A percentile compares a stretch with the other conserved stretches of the same genome.
phyloP scores from a whole-genome alignment of 768 basidiomycete species.

The Lactarius pseudohatsudake region DNA sequence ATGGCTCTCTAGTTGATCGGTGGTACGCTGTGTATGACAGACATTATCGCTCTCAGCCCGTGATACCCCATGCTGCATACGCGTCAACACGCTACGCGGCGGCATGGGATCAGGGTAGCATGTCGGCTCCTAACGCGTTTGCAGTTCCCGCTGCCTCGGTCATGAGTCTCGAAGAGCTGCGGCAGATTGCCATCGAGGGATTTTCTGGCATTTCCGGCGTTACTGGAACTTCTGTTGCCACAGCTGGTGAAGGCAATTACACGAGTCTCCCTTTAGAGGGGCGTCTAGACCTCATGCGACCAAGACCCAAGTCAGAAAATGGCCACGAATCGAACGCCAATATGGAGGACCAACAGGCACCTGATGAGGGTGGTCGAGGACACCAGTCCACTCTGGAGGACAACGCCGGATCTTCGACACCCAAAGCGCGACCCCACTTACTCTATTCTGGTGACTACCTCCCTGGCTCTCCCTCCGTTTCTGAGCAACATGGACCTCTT shows the following conservation, averaged over 20 bases:
- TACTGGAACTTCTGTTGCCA: conserved; percentile 11
- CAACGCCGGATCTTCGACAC: conserved; percentile 7
- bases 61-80: conserved; percentile 49
- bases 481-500: conserved; percentile 1
- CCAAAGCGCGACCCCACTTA: not conserved
- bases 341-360: not conserved
- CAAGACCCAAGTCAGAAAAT: conserved; percentile 32
- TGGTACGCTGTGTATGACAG: conserved; percentile 93
- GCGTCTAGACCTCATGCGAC: conserved; percentile 83
- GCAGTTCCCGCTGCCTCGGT: not conserved
- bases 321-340: conserved; percentile 18
- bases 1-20: conserved; percentile 77
- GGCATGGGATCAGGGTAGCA: conserved; percentile 63
- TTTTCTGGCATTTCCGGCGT: conserved; percentile 36
- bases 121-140: conserved; percentile 41
- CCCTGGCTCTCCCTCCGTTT: not conserved
- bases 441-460: conserved; percentile 1
- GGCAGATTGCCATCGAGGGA: conserved; percentile 60
- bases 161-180: conserved; percentile 43
- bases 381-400: conserved; percentile 10
- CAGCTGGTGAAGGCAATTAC: conserved; percentile 66
- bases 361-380: not conserved
- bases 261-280: conserved; percentile 82
- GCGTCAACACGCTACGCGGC: conserved; percentile 67
- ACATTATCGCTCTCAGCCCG: conserved; percentile 67